Evolutionary conservation across 73 alveolate genomes (phyloP).

Genomic region (Blepharisma stoltei): DNA sequence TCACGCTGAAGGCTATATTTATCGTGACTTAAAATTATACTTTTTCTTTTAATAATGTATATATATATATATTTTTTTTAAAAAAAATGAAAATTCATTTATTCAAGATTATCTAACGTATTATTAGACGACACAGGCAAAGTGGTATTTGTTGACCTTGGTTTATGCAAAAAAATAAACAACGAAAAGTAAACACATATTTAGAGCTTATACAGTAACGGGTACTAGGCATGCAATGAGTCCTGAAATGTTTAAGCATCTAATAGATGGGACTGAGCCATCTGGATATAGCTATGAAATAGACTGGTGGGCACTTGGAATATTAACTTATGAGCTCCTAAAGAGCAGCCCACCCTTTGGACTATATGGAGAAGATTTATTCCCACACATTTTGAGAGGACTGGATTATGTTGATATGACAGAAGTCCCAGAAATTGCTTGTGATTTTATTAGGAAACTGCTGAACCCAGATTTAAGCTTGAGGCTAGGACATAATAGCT

Average conservation of each 20-base stretch:
- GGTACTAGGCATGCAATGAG: slow-evolving; percentile 69
- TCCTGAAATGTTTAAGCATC: slow-evolving; percentile 64
- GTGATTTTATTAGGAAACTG: slow-evolving; percentile 10
- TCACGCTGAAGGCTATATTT: slow-evolving; percentile 11
- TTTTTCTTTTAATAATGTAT: too few relatives aligned
- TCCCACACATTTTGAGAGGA: not conserved
- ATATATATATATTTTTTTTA: too few relatives aligned
- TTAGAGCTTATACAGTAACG: slow-evolving; percentile 12
- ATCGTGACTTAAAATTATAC: slow-evolving; percentile 14
- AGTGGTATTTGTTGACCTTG: slow-evolving; percentile 4
- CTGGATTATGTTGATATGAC: slow-evolving; percentile 16
- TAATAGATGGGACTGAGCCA: not conserved
- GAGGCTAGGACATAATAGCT: not conserved
- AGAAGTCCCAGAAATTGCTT: not conserved
- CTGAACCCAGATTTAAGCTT: not conserved
- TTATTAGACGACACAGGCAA: slow-evolving; percentile 1
- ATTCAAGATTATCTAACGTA: slow-evolving; percentile 13
- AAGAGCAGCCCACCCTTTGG: slow-evolving; percentile 33
- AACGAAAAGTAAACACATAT: not conserved
- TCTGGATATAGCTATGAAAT: slow-evolving; percentile 55
- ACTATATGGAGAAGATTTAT: slow-evolving; percentile 11
- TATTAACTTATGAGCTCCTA: slow-evolving; percentile 55
- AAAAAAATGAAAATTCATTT: too few relatives aligned
- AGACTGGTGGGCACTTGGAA: slow-evolving; percentile 69
- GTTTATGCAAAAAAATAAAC: slow-evolving; percentile 15